Evolutionary conservation across 805 yeast species (phyloP).

Genomic region (Lipomyces japonicus): DNA sequence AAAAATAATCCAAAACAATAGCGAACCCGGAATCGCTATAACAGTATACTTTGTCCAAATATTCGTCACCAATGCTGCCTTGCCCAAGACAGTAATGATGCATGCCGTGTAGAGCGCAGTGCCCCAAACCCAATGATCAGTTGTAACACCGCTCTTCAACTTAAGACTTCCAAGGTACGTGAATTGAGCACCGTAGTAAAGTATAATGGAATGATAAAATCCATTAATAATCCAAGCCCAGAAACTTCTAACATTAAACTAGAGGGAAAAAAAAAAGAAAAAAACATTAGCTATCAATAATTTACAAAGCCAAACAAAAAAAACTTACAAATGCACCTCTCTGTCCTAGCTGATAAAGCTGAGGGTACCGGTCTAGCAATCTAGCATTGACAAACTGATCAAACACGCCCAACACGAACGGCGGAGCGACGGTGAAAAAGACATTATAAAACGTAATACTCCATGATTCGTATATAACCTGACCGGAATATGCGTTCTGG

Average conservation of each 20-base stretch:
- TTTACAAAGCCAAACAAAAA: neutral
- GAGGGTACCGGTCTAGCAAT: conserved; percentile 86
- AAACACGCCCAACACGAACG: conserved; percentile 92
- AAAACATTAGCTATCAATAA: neutral
- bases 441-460: conserved; percentile 94
- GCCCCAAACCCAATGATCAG: conserved; percentile 95
- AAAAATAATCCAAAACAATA: conserved; percentile 73
- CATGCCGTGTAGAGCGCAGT: conserved; percentile 84
- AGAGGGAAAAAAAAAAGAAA: no score
- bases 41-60: conserved; percentile 94
- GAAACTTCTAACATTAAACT: conserved; percentile 80
- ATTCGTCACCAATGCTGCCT: conserved; percentile 87
- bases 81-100: conserved; percentile 83
- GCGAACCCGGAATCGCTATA: conserved; percentile 92
- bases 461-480: conserved; percentile 96
- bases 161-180: conserved; percentile 68
- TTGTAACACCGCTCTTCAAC: conserved; percentile 58
- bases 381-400: conserved; percentile 94
- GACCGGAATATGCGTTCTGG: conserved; percentile 88
- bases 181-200: conserved; percentile 66
- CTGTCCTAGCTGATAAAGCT: conserved; percentile 86
- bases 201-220: conserved; percentile 84
- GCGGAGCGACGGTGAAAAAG: conserved; percentile 89
- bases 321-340: conserved; percentile 58
- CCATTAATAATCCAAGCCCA: conserved; percentile 99